Evolutionary conservation across 345 rosid genomes (phyloP).

Genomic region (Gossypium thurberi): DNA sequence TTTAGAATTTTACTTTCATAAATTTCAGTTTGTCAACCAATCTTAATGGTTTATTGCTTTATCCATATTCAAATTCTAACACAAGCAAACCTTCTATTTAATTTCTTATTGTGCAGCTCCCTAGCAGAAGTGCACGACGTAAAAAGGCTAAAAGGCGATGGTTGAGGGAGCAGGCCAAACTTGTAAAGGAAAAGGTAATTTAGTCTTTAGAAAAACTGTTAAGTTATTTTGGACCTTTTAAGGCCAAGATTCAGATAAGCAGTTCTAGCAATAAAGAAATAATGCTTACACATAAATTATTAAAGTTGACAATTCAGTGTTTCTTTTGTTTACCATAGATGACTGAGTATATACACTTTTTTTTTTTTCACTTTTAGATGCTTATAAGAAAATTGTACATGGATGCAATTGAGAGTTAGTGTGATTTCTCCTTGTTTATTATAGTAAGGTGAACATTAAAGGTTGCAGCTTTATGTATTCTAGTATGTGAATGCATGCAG

Average conservation of each 20-base stretch:
- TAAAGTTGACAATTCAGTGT: background rate
- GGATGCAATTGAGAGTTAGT: background rate
- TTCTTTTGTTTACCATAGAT: background rate
- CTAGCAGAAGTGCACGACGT: constrained; percentile 91
- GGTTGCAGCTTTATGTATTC: background rate
- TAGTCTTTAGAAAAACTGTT: background rate
- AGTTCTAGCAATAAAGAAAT: background rate
- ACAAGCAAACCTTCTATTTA: background rate
- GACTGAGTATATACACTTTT: background rate
- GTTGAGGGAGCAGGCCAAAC: constrained; percentile 58
- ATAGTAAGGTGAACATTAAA: background rate
- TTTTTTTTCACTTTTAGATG: background rate
- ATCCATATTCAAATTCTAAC: constrained; percentile 10
- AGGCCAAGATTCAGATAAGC: constrained; percentile 6
- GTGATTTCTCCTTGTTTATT: background rate
- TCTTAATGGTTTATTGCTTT: constrained; percentile 15
- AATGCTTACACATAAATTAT: background rate
- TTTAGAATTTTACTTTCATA: background rate
- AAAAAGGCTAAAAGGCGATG: constrained; percentile 77
- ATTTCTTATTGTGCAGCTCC: constrained; percentile 30
- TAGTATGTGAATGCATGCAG: background rate
- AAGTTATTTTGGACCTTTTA: background rate
- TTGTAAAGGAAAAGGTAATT: constrained; percentile 60
- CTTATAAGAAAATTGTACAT: background rate
- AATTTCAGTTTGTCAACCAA: constrained; percentile 5